Percentiles rank a stretch among this genome's conserved stretches.
These are phyloP conservation scores for Aspergillus persii DNA, from an alignment of 2,329 filamentous ascomycete genomes.

Conservation along the genomic window DNA sequence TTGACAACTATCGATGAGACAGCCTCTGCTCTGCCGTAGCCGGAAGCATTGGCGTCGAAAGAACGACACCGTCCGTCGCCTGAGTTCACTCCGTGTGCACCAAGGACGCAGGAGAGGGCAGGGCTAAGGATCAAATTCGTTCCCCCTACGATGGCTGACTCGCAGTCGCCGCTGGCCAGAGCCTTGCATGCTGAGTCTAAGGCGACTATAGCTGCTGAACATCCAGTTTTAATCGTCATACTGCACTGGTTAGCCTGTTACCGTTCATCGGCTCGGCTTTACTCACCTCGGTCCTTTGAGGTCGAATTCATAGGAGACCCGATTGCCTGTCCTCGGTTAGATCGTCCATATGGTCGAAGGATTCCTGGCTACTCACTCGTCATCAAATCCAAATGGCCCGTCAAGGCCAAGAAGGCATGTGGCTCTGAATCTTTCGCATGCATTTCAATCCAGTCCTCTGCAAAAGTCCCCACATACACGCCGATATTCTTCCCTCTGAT, in stretches of 20 bases:
- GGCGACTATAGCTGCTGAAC: not conserved
- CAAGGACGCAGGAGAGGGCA: slow-evolving; percentile 21
- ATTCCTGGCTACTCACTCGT: not conserved
- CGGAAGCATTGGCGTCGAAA: slow-evolving; percentile 28
- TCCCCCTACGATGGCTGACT: not conserved
- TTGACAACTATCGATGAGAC: slow-evolving; percentile 31
- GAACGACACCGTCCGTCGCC: slow-evolving; percentile 24
- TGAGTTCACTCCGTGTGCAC: slow-evolving; percentile 33
- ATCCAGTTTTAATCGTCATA: not conserved
- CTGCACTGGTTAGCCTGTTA: not conserved
- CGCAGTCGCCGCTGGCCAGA: not conserved
- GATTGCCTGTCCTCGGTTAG: not conserved
- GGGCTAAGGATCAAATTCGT: slow-evolving; percentile 33
- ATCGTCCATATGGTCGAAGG: not conserved
- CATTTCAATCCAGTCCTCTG: not conserved
- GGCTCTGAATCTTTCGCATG: not conserved
- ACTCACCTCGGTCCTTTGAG: not conserved
- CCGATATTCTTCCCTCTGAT: not conserved
- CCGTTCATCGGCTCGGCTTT: too few relatives aligned
- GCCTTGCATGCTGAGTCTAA: not conserved
- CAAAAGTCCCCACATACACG: not conserved
- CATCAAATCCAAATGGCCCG: not conserved
- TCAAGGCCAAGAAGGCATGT: not conserved
- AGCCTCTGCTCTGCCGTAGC: slow-evolving; percentile 33
- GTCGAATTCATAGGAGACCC: not conserved